Evolutionary conservation across 2,329 filamentous ascomycete species (phyloP).

Genomic region (Xylariaceae sp.): DNA sequence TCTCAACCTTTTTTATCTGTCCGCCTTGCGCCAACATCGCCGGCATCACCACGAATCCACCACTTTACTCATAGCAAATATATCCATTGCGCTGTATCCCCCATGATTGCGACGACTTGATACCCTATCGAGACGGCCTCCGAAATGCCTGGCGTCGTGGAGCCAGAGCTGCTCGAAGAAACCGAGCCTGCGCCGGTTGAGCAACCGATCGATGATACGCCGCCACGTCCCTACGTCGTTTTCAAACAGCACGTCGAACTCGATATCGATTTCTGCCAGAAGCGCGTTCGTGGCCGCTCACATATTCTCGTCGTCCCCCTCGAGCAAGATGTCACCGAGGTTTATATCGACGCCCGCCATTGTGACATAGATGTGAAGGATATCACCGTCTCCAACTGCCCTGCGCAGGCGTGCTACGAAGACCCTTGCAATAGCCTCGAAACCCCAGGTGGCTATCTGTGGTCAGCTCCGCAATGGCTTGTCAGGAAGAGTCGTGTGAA

Average conservation of each 20-base stretch:
- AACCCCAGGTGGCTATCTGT: conserved; percentile 56
- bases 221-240: conserved; percentile 47
- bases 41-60: neutral
- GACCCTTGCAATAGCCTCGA: conserved; percentile 66
- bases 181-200: conserved; percentile 29
- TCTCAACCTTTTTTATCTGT: neutral
- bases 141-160: conserved; percentile 34
- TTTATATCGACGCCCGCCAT: conserved; percentile 60
- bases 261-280: conserved; percentile 79
- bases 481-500: conserved; percentile 64
- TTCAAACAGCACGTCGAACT: conserved; percentile 84
- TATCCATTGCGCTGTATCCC: neutral
- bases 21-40: neutral
- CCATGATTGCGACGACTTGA: conserved; percentile 24
- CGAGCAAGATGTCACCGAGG: conserved; percentile 50
- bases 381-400: conserved; percentile 49
- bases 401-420: conserved; percentile 44
- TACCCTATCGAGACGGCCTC: conserved; percentile 21
- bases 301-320: conserved; percentile 71
- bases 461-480: conserved; percentile 70
- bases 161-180: conserved; percentile 28
- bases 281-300: conserved; percentile 70
- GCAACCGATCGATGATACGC: conserved; percentile 33
- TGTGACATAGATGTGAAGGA: conserved; percentile 53
- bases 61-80: neutral